These are phyloP conservation scores for Sequoiadendron giganteum DNA, from an alignment of 75 land plant genomes.

Conservation along the genomic window DNA sequence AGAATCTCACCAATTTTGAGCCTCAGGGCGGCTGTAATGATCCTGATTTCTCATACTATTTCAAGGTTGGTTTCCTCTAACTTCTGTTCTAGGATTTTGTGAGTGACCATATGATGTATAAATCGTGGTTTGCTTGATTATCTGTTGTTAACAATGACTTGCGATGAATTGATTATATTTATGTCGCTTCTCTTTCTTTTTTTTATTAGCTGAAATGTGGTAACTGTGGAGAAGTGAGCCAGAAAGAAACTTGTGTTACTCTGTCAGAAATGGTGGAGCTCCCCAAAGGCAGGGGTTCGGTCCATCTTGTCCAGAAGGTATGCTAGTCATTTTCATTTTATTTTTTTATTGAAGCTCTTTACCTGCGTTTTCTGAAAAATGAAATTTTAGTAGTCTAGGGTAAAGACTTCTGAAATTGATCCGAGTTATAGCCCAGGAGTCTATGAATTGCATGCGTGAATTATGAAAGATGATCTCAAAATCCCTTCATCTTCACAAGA, in stretches of 20 bases:
- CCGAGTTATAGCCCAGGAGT: neutral
- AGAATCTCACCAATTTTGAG: slow-evolving; percentile 76
- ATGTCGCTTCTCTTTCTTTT: slow-evolving; percentile 4
- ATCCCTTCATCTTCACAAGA: neutral
- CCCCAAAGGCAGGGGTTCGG: slow-evolving; percentile 64
- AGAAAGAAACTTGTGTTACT: slow-evolving; percentile 69
- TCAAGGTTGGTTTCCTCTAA: slow-evolving; percentile 60
- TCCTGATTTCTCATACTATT: slow-evolving; percentile 69
- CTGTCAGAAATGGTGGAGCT: slow-evolving; percentile 67
- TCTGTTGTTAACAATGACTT: neutral
- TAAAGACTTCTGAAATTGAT: neutral
- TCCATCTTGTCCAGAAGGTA: slow-evolving; percentile 91
- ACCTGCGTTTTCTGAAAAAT: neutral
- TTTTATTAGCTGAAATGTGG: slow-evolving; percentile 76
- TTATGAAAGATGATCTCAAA: neutral
- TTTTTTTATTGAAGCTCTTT: neutral
- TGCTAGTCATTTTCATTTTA: neutral
- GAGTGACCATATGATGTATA: neutral
- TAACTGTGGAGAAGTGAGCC: slow-evolving; percentile 80
- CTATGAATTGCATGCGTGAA: neutral
- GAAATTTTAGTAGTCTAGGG: neutral
- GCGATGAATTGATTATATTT: neutral
- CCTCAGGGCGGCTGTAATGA: slow-evolving; percentile 82
- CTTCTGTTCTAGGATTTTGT: neutral
- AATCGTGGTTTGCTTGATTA: neutral